Conservation (phyloP, 768 basidiomycete species). For the Amanita rubescens region DNA sequence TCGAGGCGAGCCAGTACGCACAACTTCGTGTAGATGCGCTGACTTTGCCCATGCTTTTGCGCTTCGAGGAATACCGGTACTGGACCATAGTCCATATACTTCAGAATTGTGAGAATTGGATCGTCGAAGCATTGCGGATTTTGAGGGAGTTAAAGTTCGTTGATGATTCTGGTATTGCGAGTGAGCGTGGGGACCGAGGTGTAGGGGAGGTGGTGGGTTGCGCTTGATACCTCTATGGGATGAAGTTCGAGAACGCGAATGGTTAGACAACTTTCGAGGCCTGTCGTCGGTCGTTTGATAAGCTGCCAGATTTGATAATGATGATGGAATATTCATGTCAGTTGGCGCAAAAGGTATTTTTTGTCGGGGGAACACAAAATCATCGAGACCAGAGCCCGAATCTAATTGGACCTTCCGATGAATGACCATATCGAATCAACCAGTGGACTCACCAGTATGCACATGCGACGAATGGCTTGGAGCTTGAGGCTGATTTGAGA, state of each 20-base stretch:
- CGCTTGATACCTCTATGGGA: slow-evolving; percentile 13
- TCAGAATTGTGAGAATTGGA: slow-evolving; percentile 5
- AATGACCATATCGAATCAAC: slow-evolving; percentile 2
- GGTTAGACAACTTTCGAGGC: slow-evolving; percentile 6
- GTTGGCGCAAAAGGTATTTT: slow-evolving; percentile 1
- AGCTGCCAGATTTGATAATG: not conserved
- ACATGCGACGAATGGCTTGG: slow-evolving; percentile 20
- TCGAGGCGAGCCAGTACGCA: slow-evolving; percentile 15
- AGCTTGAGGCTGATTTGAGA: slow-evolving; percentile 14
- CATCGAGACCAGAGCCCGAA: not conserved
- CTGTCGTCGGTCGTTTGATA: not conserved
- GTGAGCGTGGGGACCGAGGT: not conserved
- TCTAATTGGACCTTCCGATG: not conserved
- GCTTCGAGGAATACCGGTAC: slow-evolving; percentile 28
- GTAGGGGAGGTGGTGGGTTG: not conserved
- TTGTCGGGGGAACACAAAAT: not conserved
- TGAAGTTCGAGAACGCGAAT: slow-evolving; percentile 22
- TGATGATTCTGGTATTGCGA: not conserved
- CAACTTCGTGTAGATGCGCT: slow-evolving; percentile 58
- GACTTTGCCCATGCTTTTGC: slow-evolving; percentile 55
- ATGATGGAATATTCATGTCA: slow-evolving; percentile 4
- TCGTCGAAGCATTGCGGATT: not conserved
- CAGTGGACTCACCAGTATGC: slow-evolving; percentile 3
- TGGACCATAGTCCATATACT: slow-evolving; percentile 10
- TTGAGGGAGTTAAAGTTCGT: slow-evolving; percentile 1